Evolutionary conservation across 2,329 filamentous ascomycete genomes (phyloP), one percentile per base, ranked within the genome.

Genomic region (Aspergillus amoenus): DNA sequence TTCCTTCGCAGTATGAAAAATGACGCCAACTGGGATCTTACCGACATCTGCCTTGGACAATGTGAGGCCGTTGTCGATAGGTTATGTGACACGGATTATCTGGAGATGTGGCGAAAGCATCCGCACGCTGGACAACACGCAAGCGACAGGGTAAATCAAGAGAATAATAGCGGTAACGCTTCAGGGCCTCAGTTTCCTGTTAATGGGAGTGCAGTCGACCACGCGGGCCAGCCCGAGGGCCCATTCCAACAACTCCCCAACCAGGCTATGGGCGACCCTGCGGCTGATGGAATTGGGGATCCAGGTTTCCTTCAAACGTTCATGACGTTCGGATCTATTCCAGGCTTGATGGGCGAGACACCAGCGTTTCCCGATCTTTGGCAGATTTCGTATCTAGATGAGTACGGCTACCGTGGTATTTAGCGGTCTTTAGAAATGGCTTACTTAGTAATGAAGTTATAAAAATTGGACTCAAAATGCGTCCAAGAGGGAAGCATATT

Each of bases 21-120:
- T 9, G 45, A 50, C 3, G 18, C 42, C 7, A 44, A 43, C 12
- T 55, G 52, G 52, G 52, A 55, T 37, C 52, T 55, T 17, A 39
- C 52, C 2, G 52, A 55, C 18, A 55, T 55, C 27, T 55, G 52
- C 17, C 24, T 55, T 1, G 52, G 52, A 7, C 52, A 55, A 17
- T 55, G 52, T 18, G 52, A 55, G 15, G 52, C 52, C 9, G 52
- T 55, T 15, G 52, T 55, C 11, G 52, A 55, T 30, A 43, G 30
- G 12, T 15, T 55, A 21, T 55, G 45, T 30, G 52, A 55, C 24
- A 27, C 17, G 4, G 37, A 55, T n/a, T 43, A 55, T 30, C 40
- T 55, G 1, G 52, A 55, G 9, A 49, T 43, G 17, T 55, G 52
- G 52, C 24, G 52, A 30, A 55, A 44, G 52, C 47, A 40, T 40